Evolutionary conservation across 2,329 filamentous ascomycete species (phyloP).

Genomic region (Cladophialophora bantiana): DNA sequence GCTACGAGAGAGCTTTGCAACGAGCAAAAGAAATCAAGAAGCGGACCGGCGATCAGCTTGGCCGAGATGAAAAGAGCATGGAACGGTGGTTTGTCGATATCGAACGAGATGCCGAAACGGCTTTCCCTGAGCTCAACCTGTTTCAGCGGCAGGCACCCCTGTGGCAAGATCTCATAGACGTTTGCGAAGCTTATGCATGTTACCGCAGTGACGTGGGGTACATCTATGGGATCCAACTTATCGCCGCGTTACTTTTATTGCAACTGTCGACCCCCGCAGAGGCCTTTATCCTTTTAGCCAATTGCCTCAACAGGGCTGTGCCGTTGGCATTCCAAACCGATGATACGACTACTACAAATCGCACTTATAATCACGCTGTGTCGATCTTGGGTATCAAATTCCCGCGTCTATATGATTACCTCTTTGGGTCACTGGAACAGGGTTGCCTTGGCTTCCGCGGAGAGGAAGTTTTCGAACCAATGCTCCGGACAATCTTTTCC

Average conservation of each 20-base stretch:
- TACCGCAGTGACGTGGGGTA: constrained; percentile 70
- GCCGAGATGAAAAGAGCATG: constrained; percentile 52
- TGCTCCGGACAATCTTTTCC: constrained; percentile 62
- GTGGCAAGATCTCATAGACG: constrained; percentile 62
- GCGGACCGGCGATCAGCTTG: constrained; percentile 48
- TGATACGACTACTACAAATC: constrained; percentile 62
- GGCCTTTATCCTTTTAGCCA: constrained; percentile 66
- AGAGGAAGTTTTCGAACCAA: constrained; percentile 59
- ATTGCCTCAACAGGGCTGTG: constrained; percentile 66
- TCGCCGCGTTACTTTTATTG: constrained; percentile 65
- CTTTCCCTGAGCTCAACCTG: constrained; percentile 65
- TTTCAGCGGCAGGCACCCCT: constrained; percentile 63
- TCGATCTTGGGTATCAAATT: constrained; percentile 65
- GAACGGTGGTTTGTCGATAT: constrained; percentile 63
- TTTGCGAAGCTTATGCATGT: constrained; percentile 68
- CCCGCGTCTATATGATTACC: constrained; percentile 61
- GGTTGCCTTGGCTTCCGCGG: constrained; percentile 41
- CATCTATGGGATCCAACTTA: constrained; percentile 64
- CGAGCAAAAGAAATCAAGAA: constrained; percentile 60
- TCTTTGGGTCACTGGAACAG: constrained; percentile 48
- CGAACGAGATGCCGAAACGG: constrained; percentile 59
- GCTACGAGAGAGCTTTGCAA: constrained; percentile 64
- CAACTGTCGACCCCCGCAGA: constrained; percentile 60
- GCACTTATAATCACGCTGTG: constrained; percentile 63
- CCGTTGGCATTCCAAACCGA: constrained; percentile 67